These are phyloP conservation scores for Buxus sempervirens DNA, from an alignment of 164 flowering plant species.

Conservation along the genomic window DNA sequence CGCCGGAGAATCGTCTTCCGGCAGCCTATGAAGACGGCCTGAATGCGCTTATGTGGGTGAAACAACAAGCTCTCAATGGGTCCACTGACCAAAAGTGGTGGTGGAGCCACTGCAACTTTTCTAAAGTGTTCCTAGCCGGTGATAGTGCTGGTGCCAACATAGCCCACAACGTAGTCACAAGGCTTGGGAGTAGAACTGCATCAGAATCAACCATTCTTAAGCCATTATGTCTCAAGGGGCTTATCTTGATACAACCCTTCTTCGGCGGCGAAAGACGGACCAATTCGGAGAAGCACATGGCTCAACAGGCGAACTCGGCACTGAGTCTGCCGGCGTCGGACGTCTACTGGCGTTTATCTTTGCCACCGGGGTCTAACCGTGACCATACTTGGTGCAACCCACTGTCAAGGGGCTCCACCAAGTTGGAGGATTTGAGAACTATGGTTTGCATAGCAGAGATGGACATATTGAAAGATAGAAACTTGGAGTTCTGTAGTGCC, in stretches of 20 bases:
- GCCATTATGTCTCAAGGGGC: constrained; percentile 32
- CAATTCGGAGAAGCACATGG: constrained; percentile 31
- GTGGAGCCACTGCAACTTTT: constrained; percentile 32
- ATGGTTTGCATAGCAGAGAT: constrained; percentile 47
- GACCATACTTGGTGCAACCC: constrained; percentile 59
- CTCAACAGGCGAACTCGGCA: constrained; percentile 35
- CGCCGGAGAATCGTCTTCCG: constrained; percentile 57
- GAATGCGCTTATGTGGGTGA: constrained; percentile 33
- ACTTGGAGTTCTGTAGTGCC: constrained; percentile 37
- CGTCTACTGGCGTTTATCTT: constrained; percentile 42
- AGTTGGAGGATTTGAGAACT: constrained; percentile 16
- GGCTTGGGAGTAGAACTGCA: constrained; percentile 5
- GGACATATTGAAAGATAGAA: constrained; percentile 53
- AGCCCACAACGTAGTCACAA: constrained; percentile 40
- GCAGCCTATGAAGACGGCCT: constrained; percentile 51
- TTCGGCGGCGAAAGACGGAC: constrained; percentile 55
- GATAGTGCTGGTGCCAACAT: constrained; percentile 60
- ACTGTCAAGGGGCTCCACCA: constrained; percentile 11
- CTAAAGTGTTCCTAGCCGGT: constrained; percentile 37
- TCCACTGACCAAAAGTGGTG: constrained; percentile 33
- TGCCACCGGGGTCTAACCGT: constrained; percentile 40
- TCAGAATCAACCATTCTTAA: constrained; percentile 6
- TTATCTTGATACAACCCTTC: constrained; percentile 48
- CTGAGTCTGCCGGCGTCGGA: constrained; percentile 39
- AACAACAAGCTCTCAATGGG: constrained; percentile 19